A percentile compares a stretch with the other conserved stretches of the same genome.
These are phyloP conservation scores for Xylaria nigripes DNA, from an alignment of 495 filamentous ascomycete genomes.

Conservation along the genomic window DNA sequence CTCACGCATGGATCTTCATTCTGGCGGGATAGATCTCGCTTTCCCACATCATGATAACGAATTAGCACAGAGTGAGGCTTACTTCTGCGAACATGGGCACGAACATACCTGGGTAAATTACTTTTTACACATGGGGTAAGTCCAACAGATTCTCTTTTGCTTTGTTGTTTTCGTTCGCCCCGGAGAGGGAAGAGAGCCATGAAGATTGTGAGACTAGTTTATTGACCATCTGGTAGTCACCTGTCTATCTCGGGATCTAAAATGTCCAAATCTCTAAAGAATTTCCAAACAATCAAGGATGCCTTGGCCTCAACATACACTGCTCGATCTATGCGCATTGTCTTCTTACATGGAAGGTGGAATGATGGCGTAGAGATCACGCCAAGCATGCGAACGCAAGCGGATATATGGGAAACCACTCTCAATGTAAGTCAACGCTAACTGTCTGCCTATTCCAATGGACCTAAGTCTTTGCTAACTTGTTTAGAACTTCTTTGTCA, in stretches of 20 bases:
- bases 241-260: slow-evolving; percentile 83
- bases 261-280: slow-evolving; percentile 94
- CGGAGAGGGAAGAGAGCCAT: neutral
- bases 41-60: slow-evolving; percentile 98
- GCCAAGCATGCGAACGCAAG: slow-evolving; percentile 64
- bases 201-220: neutral
- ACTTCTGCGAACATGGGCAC: slow-evolving; percentile 49
- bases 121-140: slow-evolving; percentile 76
- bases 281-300: slow-evolving; percentile 91
- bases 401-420: slow-evolving; percentile 70
- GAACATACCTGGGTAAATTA: slow-evolving; percentile 87
- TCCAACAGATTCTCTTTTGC: neutral
- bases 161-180: neutral
- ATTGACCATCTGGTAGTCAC: slow-evolving; percentile 44
- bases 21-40: slow-evolving; percentile 83
- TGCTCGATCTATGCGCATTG: slow-evolving; percentile 68
- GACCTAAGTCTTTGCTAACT: slow-evolving; percentile 9
- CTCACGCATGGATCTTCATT: slow-evolving; percentile 80
- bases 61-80: slow-evolving; percentile 88
- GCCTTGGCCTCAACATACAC: slow-evolving; percentile 71
- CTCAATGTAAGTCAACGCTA: slow-evolving; percentile 46
- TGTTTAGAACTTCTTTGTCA: slow-evolving; percentile 79
- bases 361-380: slow-evolving; percentile 88
- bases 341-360: slow-evolving; percentile 85
- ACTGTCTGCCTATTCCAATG: too few relatives aligned